Evolutionary conservation across 2,329 filamentous ascomycete genomes (phyloP), one percentile per base, ranked within the genome.

Genomic region (Atkinsonella texensis): DNA sequence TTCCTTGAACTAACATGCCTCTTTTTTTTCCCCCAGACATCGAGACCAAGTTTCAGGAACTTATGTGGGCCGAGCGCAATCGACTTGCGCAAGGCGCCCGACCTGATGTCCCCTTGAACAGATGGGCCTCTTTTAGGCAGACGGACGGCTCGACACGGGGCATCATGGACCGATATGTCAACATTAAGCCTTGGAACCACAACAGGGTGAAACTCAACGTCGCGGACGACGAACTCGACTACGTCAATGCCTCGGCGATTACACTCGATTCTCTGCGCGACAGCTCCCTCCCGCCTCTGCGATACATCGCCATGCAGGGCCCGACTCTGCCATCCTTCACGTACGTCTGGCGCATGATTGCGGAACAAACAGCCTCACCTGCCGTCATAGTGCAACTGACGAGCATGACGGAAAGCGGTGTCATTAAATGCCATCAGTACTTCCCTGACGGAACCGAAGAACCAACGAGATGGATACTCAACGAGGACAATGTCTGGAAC

Each of bases 331-430:
- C 80, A 28, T 87, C 86, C 15, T 76, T 85, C 51, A 80, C 83
- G 58, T 89, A 95, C 63, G 87, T 95, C 57, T 98, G 91, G 87
- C 87, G 93, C 63, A 98, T 98, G 93, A 75, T 96, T 38, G 87
- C 87, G 65, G 84, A 94, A 61, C 88, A 94, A 67, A 67, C 77
- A 49, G 63, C 71, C 28, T 81, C 83, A 45, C 81, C 85, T 2
- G 89, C 82, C 1, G 88, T 97, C 52, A 84, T 97, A 50, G 84
- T 97, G 52, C 96, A 97, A 87, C 79, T 98, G 55, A 98, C 91
- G 2, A 88, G 89, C 64, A 91, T 89, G 28, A 77, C 87, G 62
- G 91, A 97, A 67, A 75, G 78, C 33, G 77, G 80, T 53, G 73
- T 79, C 60, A 81, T 94, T 66, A 95, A 96, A 67, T 97, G 91